Evolutionary conservation across 179 eudicot species (phyloP), one percentile per base, ranked within the genome.

Genomic region (Drosera spatulata): DNA sequence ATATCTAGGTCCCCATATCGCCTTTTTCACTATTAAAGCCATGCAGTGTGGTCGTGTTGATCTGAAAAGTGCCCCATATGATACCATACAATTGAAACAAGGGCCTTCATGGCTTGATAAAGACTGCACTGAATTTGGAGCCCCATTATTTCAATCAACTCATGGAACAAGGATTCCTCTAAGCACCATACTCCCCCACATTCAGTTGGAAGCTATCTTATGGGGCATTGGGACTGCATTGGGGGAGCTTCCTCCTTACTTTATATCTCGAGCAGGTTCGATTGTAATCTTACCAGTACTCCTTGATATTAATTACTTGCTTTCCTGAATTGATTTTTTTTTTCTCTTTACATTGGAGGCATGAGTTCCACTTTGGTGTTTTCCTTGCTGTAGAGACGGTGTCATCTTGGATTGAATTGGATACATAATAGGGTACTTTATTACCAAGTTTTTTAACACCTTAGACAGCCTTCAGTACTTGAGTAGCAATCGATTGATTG

Each of bases 181-280:
- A 49, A 81, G 79, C 76, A 93, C 90, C 78, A 89, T 93, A 74
- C 74, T 93, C 72, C 88, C 90, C 42, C 99, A 89, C 69, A 81
- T 93, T 61, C 99, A 93, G 72, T 63, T 93, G 58, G 99, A 93
- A 77, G 93, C 94, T 56, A 58, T 93, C 45, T 60, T 93, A 46
- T 93, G 99, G 99, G 99, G 99, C 55, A 3, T 93, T 53, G 99
- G 99, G 52, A 93, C 99, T 67, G 99, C 99, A 54, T 83, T 93
- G 63, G 99, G 99, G 49, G 99, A 93, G 77, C 97, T 93, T 68
- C 99, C 99, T 39, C 99, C 99, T 3, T 93, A 93, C 77, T 93
- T 93, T 72, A 93, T 93, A 62, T 89, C 99, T 39, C 86, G 94
- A 69, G 99, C 97, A 71, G 99, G 99, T 93, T 75, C 15, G 62